Conservation (phyloP, 495 filamentous ascomycete species). For the Penicillium steckii region DNA sequence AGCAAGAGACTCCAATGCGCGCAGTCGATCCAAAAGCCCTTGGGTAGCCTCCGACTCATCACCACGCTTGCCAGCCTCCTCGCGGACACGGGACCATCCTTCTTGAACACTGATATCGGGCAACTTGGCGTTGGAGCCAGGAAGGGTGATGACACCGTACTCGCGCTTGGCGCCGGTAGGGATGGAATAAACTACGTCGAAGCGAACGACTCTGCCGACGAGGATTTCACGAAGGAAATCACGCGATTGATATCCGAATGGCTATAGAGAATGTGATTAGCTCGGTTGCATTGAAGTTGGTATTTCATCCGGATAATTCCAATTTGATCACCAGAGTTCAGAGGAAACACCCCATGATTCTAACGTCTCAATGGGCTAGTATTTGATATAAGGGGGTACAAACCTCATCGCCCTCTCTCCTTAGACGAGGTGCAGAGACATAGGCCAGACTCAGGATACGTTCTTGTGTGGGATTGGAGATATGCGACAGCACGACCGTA, state of each 20-base stretch:
- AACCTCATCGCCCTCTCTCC: slow-evolving; percentile 88
- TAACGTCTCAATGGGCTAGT: neutral
- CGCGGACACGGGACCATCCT: slow-evolving; percentile 87
- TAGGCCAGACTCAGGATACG: slow-evolving; percentile 85
- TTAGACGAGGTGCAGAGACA: slow-evolving; percentile 81
- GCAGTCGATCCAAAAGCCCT: slow-evolving; percentile 70
- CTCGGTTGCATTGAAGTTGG: neutral
- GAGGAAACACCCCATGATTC: neutral
- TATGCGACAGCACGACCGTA: slow-evolving; percentile 75
- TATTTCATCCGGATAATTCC: neutral
- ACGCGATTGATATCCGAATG: slow-evolving; percentile 87
- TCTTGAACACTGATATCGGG: slow-evolving; percentile 79
- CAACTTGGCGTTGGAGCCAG: slow-evolving; percentile 66
- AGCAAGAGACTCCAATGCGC: slow-evolving; percentile 75
- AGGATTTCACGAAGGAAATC: slow-evolving; percentile 81
- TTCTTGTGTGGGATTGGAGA: slow-evolving; percentile 73
- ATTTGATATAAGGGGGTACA: slow-evolving; percentile 15
- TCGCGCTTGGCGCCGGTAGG: slow-evolving; percentile 78
- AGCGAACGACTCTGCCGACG: slow-evolving; percentile 85
- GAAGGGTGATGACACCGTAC: slow-evolving; percentile 75
- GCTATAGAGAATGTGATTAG: slow-evolving; percentile 38
- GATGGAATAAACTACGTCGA: slow-evolving; percentile 78
- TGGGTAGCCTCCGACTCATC: slow-evolving; percentile 76
- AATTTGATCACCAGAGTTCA: neutral
- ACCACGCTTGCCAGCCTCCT: slow-evolving; percentile 81